Conservation (phyloP, 2,329 filamentous ascomycete genomes). For the Penicillium sp. region DNA sequence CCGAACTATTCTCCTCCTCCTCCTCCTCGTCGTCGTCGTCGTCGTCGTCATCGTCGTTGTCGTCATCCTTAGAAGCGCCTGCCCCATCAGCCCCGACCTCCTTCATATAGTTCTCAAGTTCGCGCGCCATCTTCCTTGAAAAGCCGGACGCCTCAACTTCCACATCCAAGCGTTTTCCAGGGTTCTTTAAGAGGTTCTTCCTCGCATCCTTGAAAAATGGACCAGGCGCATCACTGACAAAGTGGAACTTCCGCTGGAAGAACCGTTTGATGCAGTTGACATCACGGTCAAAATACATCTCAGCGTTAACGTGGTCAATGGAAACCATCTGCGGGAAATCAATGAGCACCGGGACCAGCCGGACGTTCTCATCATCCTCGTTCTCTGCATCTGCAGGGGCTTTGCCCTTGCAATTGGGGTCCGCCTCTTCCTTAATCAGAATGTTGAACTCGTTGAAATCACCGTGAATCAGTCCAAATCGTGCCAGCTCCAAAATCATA, state of each 20-base stretch:
- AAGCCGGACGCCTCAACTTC: constrained; percentile 91
- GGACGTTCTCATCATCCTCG: constrained; percentile 42
- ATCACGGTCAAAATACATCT: constrained; percentile 97
- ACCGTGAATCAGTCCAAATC: constrained; percentile 87
- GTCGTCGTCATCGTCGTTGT: constrained; percentile 39
- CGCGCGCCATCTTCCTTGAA: constrained; percentile 93
- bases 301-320: constrained; percentile 86
- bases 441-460: constrained; percentile 99
- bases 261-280: constrained; percentile 94
- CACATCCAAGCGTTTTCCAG: constrained; percentile 72
- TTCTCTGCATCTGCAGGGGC: constrained; percentile 30
- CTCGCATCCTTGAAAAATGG: constrained; percentile 83
- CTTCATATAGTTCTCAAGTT: constrained; percentile 86
- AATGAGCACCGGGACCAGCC: constrained; percentile 77
- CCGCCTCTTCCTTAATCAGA: constrained; percentile 72
- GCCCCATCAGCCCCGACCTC: constrained; percentile 60
- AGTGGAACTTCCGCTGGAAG: constrained; percentile 85
- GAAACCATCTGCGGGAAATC: constrained; percentile 99
- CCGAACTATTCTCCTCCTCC: constrained; percentile 18
- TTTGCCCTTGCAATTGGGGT: constrained; percentile 37
- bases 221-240: constrained; percentile 74
- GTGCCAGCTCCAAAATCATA: constrained; percentile 78
- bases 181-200: constrained; percentile 63
- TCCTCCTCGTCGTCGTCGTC: constrained; percentile 41
- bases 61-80: constrained; percentile 32